Evolutionary conservation across 2,329 filamentous ascomycete genomes (phyloP).

Genomic region (Phoma sp.): DNA sequence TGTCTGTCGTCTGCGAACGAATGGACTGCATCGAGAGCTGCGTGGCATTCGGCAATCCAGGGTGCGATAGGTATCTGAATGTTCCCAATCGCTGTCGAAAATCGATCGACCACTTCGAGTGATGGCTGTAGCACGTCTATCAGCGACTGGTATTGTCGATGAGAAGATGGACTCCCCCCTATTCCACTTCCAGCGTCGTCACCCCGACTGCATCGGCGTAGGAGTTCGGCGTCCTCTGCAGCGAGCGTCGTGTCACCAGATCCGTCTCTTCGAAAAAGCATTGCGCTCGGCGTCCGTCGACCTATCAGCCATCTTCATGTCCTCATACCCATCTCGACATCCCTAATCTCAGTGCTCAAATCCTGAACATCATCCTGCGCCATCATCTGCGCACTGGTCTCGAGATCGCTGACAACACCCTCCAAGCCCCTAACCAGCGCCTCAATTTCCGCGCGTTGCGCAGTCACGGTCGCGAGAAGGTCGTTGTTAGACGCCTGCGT

Average conservation of each 20-base stretch:
- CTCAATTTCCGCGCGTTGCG: conserved; percentile 65
- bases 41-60: neutral
- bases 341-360: conserved; percentile 43
- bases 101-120: neutral
- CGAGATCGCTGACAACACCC: conserved; percentile 62
- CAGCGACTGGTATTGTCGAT: neutral
- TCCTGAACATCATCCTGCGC: conserved; percentile 46
- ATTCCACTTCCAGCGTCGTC: neutral
- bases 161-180: neutral
- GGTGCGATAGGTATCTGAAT: neutral
- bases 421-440: conserved; percentile 62
- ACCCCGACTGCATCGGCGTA: neutral
- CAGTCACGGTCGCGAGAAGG: conserved; percentile 58
- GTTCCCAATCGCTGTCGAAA: neutral
- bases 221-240: neutral
- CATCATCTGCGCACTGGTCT: conserved; percentile 55
- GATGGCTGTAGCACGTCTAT: neutral
- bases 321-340: conserved; percentile 46
- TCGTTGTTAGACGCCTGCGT: conserved; percentile 61
- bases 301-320: conserved; percentile 23
- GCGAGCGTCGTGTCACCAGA: neutral
- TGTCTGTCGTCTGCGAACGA: neutral
- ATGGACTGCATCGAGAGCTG: neutral
- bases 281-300: neutral
- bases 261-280: neutral